Percentiles rank a stretch among this genome's conserved stretches.
Evolutionary conservation across 1,284 basidiomycete species (phyloP).

Genomic region (Trichosporon inkin): DNA sequence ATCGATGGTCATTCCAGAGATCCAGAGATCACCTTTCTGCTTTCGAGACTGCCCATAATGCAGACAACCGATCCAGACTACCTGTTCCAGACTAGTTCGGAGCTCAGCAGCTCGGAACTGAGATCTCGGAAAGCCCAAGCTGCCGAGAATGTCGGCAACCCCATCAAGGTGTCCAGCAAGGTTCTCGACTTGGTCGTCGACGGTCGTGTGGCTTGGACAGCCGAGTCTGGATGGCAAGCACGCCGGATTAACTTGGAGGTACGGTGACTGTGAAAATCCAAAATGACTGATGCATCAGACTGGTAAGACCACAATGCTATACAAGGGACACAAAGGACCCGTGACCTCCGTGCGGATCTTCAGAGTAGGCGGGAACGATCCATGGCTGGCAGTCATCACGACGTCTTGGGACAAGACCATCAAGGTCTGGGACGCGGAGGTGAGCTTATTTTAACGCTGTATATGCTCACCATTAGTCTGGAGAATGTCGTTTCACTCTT

Average conservation of each 20-base stretch:
- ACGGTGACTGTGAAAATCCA: slow-evolving; percentile 15
- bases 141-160: slow-evolving; percentile 66
- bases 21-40: background rate
- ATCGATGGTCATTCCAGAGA: background rate
- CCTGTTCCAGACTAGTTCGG: slow-evolving; percentile 67
- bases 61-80: slow-evolving; percentile 53
- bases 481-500: slow-evolving; percentile 63
- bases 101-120: slow-evolving; percentile 63
- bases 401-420: slow-evolving; percentile 92
- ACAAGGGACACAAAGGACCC: slow-evolving; percentile 77
- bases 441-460: slow-evolving; percentile 45
- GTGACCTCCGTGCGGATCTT: slow-evolving; percentile 73
- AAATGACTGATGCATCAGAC: slow-evolving; percentile 55
- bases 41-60: slow-evolving; percentile 32
- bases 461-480: slow-evolving; percentile 56
- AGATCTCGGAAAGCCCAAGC: slow-evolving; percentile 68
- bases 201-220: slow-evolving; percentile 70
- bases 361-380: slow-evolving; percentile 31
- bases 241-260: slow-evolving; percentile 73
- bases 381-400: slow-evolving; percentile 58
- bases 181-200: slow-evolving; percentile 66
- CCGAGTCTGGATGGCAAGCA: slow-evolving; percentile 72
- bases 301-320: slow-evolving; percentile 68
- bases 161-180: slow-evolving; percentile 69
- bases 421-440: slow-evolving; percentile 72